phyloP scores from a whole-genome alignment of 495 filamentous ascomycete species.

The Evernia prunastri region DNA sequence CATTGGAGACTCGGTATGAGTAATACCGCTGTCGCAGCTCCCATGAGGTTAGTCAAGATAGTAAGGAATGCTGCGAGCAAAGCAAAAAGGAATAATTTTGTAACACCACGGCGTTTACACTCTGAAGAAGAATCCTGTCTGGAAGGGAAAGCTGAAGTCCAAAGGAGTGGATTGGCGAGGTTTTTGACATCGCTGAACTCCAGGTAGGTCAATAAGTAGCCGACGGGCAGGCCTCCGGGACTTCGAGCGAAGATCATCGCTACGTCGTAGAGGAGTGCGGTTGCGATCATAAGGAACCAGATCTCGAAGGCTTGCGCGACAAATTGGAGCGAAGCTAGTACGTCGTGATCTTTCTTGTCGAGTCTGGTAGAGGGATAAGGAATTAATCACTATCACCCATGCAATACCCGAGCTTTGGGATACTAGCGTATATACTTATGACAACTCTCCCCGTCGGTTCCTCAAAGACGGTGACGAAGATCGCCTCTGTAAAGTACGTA shows the following conservation, averaged over 20 bases:
- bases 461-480: no score
- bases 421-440: no score
- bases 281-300: conserved; percentile 30
- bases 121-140: not conserved
- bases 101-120: conserved; percentile 4
- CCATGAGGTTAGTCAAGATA: conserved; percentile 29
- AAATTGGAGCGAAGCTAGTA: conserved; percentile 28
- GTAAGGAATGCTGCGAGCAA: conserved; percentile 24
- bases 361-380: conserved; percentile 17
- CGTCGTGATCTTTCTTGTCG: conserved; percentile 25
- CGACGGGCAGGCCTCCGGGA: conserved; percentile 23
- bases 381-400: conserved; percentile 10
- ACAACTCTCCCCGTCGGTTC: no score
- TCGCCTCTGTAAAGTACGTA: no score
- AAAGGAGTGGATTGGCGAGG: conserved; percentile 24
- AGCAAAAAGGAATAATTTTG: conserved; percentile 22
- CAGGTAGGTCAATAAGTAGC: conserved; percentile 27
- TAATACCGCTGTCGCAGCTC: conserved; percentile 27
- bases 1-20: conserved; percentile 26
- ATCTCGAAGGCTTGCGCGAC: conserved; percentile 29
- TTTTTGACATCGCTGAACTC: conserved; percentile 26
- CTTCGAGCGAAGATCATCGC: conserved; percentile 25
- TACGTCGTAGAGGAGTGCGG: conserved; percentile 26
- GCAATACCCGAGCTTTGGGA: conserved; percentile 6
- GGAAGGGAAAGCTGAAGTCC: conserved; percentile 22